These are phyloP conservation scores for Leccinum boreale DNA, from an alignment of 768 basidiomycete genomes.

Conservation along the genomic window DNA sequence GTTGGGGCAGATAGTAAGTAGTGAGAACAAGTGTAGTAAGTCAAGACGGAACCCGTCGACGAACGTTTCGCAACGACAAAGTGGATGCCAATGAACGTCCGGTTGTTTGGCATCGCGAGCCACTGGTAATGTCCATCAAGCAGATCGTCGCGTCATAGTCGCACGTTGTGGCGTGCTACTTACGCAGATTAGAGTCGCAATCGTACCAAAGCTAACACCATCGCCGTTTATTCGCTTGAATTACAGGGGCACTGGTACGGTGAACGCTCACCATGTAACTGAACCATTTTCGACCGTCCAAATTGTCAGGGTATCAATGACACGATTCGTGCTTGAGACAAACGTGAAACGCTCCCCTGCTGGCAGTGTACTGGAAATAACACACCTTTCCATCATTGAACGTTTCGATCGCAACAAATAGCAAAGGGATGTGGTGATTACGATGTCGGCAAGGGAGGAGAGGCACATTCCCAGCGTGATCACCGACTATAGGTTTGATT, in stretches of 20 bases:
- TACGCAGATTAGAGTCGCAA: slow-evolving; percentile 20
- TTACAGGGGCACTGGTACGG: not conserved
- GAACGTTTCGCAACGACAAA: slow-evolving; percentile 24
- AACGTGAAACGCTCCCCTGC: not conserved
- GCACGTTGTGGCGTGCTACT: not conserved
- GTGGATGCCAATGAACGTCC: slow-evolving; percentile 24
- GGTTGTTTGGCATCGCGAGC: slow-evolving; percentile 21
- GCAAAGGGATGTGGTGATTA: slow-evolving; percentile 43
- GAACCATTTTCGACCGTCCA: slow-evolving; percentile 25
- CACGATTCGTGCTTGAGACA: slow-evolving; percentile 17
- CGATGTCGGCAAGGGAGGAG: slow-evolving; percentile 43
- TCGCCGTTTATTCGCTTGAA: not conserved
- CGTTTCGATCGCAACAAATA: slow-evolving; percentile 38
- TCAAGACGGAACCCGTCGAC: not conserved
- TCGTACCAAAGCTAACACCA: slow-evolving; percentile 11
- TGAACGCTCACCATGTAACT: slow-evolving; percentile 16
- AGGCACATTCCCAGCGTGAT: slow-evolving; percentile 46
- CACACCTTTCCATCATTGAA: slow-evolving; percentile 35
- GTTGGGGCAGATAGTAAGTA: not conserved
- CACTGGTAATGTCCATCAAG: slow-evolving; percentile 8
- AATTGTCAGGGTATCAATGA: slow-evolving; percentile 19
- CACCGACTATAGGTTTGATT: slow-evolving; percentile 33
- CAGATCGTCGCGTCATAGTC: not conserved
- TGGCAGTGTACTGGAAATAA: not conserved
- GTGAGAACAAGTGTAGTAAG: not conserved